Conservation (phyloP, 1,139 yeast species). For the Sugiyamaella castrensis region DNA sequence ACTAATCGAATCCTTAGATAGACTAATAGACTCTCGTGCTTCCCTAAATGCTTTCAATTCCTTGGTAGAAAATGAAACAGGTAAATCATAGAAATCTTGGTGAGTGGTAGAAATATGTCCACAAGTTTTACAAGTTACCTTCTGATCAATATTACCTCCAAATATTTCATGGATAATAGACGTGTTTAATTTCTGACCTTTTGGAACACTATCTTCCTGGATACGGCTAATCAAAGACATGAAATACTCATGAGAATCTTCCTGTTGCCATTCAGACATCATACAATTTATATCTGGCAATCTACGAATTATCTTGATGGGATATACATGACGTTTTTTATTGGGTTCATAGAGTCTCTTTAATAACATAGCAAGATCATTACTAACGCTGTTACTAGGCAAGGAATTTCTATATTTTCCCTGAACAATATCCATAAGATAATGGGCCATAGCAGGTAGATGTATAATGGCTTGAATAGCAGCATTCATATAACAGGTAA, state of each 20-base stretch:
- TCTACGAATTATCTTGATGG: constrained; percentile 67
- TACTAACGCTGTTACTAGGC: constrained; percentile 60
- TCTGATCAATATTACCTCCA: constrained; percentile 85
- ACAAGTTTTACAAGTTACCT: constrained; percentile 79
- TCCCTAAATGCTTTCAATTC: constrained; percentile 43
- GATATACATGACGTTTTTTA: constrained; percentile 44
- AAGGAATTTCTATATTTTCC: constrained; percentile 42
- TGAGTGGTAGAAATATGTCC: constrained; percentile 79
- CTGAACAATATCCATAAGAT: constrained; percentile 60
- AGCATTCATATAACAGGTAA: constrained; percentile 93
- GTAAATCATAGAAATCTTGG: constrained; percentile 91
- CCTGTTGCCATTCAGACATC: constrained; percentile 98
- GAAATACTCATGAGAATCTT: constrained; percentile 94
- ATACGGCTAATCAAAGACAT: constrained; percentile 85
- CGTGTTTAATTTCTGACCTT: constrained; percentile 74
- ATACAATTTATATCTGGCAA: constrained; percentile 85
- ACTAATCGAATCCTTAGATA: too few species aligned
- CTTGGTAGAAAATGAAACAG: constrained; percentile 45
- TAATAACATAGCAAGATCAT: constrained; percentile 68
- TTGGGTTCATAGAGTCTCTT: constrained; percentile 58
- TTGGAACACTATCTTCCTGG: constrained; percentile 91
- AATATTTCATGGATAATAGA: constrained; percentile 88
- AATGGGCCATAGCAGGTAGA: constrained; percentile 86
- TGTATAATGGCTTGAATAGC: constrained; percentile 90
- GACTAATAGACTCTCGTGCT: constrained; percentile 8